Conservation (phyloP, 1,139 yeast species). For the Kurtzmaniella quercitrusa region DNA sequence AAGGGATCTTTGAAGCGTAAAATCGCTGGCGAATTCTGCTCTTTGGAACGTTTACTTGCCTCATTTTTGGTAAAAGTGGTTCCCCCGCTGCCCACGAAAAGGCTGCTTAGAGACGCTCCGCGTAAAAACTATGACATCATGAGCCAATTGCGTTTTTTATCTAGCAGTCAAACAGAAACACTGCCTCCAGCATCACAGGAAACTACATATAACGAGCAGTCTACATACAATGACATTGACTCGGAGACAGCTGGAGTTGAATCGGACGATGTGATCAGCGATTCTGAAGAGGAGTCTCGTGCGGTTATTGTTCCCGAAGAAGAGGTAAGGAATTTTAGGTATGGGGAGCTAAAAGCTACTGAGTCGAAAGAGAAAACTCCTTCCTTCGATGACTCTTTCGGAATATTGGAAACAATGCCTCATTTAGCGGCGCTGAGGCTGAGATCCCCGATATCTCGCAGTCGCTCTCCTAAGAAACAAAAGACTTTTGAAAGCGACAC, state of each 20-base stretch:
- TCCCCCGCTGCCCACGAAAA: background rate
- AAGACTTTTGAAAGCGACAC: background rate
- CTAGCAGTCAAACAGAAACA: background rate
- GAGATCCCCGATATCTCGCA: slow-evolving; percentile 17
- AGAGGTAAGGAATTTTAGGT: slow-evolving; percentile 4
- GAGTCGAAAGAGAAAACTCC: background rate
- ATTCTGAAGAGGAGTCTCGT: slow-evolving; percentile 23
- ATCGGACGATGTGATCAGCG: slow-evolving; percentile 16
- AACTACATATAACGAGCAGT: background rate
- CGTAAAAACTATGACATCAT: slow-evolving; percentile 5
- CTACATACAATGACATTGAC: background rate
- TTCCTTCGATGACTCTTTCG: slow-evolving; percentile 3
- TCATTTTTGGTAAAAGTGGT: background rate
- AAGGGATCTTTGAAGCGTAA: background rate
- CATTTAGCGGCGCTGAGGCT: slow-evolving; percentile 11
- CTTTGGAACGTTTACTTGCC: background rate
- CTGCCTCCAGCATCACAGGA: slow-evolving; percentile 1
- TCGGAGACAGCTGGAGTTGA: background rate
- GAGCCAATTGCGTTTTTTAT: slow-evolving; percentile 1
- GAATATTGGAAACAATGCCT: slow-evolving; percentile 8
- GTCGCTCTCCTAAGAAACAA: background rate
- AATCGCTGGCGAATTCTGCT: background rate
- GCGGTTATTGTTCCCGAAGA: slow-evolving; percentile 7
- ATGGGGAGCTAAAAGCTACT: slow-evolving; percentile 10
- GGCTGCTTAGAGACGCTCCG: background rate